Evolutionary conservation across 1,284 basidiomycete species (phyloP).

Genomic region (Cryptococcus depauperatus): DNA sequence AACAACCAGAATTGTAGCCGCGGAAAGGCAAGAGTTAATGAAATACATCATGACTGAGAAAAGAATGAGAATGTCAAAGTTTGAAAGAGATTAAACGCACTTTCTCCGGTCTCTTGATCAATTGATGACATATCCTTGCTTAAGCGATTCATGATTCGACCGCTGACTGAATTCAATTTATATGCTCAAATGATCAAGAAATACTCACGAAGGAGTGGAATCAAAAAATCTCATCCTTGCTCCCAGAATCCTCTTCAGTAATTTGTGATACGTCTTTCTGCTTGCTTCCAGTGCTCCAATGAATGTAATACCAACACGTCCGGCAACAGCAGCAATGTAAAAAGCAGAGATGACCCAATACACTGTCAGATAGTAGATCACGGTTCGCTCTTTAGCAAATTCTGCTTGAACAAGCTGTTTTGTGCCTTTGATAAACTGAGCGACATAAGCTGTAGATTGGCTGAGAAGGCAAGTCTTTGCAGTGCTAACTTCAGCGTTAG

Average conservation of each 20-base stretch:
- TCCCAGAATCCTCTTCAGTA: slow-evolving; percentile 39
- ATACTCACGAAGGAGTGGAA: slow-evolving; percentile 36
- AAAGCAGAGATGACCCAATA: slow-evolving; percentile 34
- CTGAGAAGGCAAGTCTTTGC: background rate
- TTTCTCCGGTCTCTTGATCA: slow-evolving; percentile 46
- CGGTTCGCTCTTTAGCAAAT: background rate
- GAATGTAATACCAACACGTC: slow-evolving; percentile 34
- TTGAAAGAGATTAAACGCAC: slow-evolving; percentile 16
- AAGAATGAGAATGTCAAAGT: background rate
- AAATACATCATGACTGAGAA: slow-evolving; percentile 39
- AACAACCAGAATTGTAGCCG: slow-evolving; percentile 38
- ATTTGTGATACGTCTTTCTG: slow-evolving; percentile 28
- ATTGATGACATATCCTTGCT: slow-evolving; percentile 49
- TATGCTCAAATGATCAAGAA: background rate
- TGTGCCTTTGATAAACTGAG: slow-evolving; percentile 3
- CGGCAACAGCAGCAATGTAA: slow-evolving; percentile 37
- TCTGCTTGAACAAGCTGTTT: background rate
- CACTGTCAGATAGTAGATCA: slow-evolving; percentile 32
- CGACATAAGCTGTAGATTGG: background rate
- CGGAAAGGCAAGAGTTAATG: slow-evolving; percentile 31
- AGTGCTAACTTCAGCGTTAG: slow-evolving; percentile 21
- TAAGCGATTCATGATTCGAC: slow-evolving; percentile 50
- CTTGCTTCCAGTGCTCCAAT: slow-evolving; percentile 37
- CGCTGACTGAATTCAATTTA: slow-evolving; percentile 25
- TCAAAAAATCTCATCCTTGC: slow-evolving; percentile 46